These are phyloP conservation scores for Aplosporella prunicola DNA, from an alignment of 2,329 filamentous ascomycete species.

Conservation along the genomic window DNA sequence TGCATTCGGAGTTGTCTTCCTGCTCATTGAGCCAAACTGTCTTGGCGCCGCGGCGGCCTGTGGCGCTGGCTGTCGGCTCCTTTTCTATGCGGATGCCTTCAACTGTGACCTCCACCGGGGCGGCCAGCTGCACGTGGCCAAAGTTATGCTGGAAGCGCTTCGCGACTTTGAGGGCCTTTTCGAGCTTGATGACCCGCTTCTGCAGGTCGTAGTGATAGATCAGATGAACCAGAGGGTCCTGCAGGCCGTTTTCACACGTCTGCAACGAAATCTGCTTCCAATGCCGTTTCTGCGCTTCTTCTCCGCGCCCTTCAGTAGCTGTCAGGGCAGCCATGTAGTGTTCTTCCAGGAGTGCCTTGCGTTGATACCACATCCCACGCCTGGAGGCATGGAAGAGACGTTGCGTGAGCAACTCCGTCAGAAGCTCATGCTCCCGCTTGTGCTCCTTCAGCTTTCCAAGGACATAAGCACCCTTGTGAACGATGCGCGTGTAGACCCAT, in stretches of 20 bases:
- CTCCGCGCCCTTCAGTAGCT: conserved; percentile 36
- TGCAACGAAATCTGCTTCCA: conserved; percentile 69
- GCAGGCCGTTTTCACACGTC: conserved; percentile 79
- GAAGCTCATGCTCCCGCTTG: conserved; percentile 61
- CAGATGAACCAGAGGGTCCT: conserved; percentile 81
- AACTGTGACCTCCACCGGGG: conserved; percentile 65
- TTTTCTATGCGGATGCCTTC: conserved; percentile 69
- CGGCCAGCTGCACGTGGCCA: conserved; percentile 67
- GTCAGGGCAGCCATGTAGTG: conserved; percentile 73
- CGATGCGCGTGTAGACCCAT: conserved; percentile 86
- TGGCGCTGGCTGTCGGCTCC: conserved; percentile 33
- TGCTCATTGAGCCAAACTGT: conserved; percentile 72
- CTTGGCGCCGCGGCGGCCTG: conserved; percentile 34
- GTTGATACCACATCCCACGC: conserved; percentile 88
- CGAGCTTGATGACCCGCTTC: conserved; percentile 84
- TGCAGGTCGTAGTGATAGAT: conserved; percentile 93
- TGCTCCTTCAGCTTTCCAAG: conserved; percentile 70
- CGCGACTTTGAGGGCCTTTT: conserved; percentile 71
- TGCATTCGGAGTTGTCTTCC: conserved; percentile 62
- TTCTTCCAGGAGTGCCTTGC: conserved; percentile 87
- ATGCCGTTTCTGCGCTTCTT: conserved; percentile 62
- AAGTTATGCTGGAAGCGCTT: conserved; percentile 90
- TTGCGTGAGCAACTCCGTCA: conserved; percentile 69
- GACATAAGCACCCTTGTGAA: conserved; percentile 76
- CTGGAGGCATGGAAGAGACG: conserved; percentile 75